Conservation (phyloP, 176 grass and related monocot genomes). For the Lolium perenne region DNA sequence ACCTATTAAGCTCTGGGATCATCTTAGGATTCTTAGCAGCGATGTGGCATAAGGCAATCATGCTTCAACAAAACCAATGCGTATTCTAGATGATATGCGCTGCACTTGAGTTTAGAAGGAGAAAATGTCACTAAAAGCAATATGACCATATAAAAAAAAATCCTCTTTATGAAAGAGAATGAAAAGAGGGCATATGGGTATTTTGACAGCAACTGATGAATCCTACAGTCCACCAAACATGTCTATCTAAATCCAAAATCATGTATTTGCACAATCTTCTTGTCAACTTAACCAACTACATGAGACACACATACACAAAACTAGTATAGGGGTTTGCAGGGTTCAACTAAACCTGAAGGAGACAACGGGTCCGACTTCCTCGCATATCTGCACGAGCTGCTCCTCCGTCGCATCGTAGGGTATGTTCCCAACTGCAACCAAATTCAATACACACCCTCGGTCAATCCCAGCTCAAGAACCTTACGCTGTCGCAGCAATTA, state of each 20-base stretch:
- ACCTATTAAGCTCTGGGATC: not conserved
- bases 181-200: not conserved
- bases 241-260: not conserved
- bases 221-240: not conserved
- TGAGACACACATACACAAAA: not conserved
- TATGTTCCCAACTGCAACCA: constrained; percentile 90
- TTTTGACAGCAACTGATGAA: not conserved
- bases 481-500: not conserved
- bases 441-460: not conserved
- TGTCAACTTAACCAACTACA: not conserved
- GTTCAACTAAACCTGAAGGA: constrained; percentile 81
- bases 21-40: not conserved
- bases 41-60: not conserved
- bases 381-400: constrained; percentile 91
- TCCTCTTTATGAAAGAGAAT: not conserved
- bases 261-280: not conserved
- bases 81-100: not conserved
- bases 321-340: not conserved
- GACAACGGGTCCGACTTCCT: constrained; percentile 88
- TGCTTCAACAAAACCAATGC: not conserved
- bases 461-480: constrained; percentile 17
- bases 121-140: not conserved
- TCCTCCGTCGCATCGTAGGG: constrained; percentile 94
- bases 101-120: not conserved
- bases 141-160: not conserved